These are phyloP conservation scores for Onygenales sp. DNA, from an alignment of 2,329 filamentous ascomycete genomes.

Conservation along the genomic window DNA sequence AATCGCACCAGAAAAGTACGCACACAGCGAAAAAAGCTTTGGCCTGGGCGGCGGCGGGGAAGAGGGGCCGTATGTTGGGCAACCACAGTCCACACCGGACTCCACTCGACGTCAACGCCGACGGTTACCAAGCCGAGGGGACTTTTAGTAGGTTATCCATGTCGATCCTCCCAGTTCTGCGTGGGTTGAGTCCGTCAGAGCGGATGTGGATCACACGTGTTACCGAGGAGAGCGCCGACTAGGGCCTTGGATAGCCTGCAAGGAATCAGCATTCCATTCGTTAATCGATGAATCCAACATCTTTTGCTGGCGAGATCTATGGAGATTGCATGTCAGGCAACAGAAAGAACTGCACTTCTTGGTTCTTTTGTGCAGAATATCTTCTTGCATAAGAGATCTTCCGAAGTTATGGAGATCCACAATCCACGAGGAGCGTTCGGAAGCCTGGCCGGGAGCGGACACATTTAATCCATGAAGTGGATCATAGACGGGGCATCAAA, in stretches of 20 bases:
- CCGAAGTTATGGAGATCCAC: too few species aligned
- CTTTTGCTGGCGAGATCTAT: too few species aligned
- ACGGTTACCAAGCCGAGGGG: neutral
- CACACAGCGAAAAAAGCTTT: neutral
- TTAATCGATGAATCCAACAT: neutral
- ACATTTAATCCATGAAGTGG: too few species aligned
- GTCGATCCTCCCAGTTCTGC: neutral
- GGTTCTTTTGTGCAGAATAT: too few species aligned
- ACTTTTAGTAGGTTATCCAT: neutral
- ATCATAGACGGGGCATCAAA: neutral
- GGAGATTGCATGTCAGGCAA: too few species aligned
- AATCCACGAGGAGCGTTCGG: too few species aligned
- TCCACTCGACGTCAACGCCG: neutral
- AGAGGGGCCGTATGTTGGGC: neutral
- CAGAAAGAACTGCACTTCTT: too few species aligned
- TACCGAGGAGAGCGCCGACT: neutral
- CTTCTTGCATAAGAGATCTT: too few species aligned
- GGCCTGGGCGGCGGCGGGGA: neutral
- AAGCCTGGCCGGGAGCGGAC: too few species aligned
- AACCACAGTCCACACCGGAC: neutral
- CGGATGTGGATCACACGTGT: neutral
- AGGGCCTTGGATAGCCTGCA: neutral
- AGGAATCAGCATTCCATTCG: neutral
- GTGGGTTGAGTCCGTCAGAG: neutral
- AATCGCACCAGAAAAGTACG: neutral